Evolutionary conservation across 139 green algal genomes (phyloP).

Genomic region (Astrephomene gubernaculifera): DNA sequence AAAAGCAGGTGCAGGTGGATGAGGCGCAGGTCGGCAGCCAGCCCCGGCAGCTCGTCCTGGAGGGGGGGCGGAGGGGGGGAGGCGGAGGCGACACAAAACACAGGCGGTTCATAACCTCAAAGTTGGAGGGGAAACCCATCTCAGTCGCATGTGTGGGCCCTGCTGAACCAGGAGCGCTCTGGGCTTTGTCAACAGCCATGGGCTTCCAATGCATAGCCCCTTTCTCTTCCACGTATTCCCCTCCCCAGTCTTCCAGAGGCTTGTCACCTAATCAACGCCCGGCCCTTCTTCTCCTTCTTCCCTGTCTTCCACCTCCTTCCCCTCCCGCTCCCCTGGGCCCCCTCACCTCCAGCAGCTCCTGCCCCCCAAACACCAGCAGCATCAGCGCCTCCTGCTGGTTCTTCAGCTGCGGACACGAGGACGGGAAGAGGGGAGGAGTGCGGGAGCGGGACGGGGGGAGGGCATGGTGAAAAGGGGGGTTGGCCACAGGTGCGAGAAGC

Average conservation of each 20-base stretch:
- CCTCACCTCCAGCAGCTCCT: constrained; percentile 42
- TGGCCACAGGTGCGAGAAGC: not conserved
- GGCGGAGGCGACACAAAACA: not conserved
- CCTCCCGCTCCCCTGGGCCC: not conserved
- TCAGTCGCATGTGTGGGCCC: too few species aligned
- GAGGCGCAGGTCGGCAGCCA: constrained; percentile 34
- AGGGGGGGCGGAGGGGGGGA: not conserved
- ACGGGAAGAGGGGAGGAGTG: not conserved
- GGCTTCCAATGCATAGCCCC: too few species aligned
- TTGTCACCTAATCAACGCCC: too few species aligned
- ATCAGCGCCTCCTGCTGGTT: constrained; percentile 45
- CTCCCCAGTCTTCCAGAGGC: not conserved
- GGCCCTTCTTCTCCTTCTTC: not conserved
- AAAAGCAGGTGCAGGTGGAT: constrained; percentile 47
- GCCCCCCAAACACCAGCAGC: constrained; percentile 35
- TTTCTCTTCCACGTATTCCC: too few species aligned
- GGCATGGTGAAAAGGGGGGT: not conserved
- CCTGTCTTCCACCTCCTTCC: not conserved
- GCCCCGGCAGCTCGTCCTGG: constrained; percentile 39
- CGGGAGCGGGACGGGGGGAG: too few species aligned
- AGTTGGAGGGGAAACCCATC: too few species aligned
- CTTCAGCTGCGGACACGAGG: constrained; percentile 27
- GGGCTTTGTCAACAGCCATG: too few species aligned
- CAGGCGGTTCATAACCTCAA: not conserved
- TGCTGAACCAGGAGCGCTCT: too few species aligned